These are phyloP conservation scores for Xylariaceae sp. DNA, from an alignment of 2,329 filamentous ascomycete genomes.

Conservation along the genomic window DNA sequence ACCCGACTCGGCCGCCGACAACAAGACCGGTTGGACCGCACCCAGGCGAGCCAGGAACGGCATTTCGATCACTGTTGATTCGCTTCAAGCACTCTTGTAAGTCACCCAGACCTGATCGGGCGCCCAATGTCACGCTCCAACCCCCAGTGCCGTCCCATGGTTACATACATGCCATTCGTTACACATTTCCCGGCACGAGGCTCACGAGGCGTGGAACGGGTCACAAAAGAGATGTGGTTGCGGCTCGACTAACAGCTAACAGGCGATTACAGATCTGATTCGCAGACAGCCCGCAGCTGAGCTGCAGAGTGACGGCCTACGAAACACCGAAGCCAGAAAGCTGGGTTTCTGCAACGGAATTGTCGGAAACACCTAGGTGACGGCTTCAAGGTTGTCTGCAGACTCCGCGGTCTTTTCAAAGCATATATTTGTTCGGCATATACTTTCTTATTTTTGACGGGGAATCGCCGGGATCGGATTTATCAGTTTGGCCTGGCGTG, in stretches of 20 bases:
- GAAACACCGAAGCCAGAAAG: neutral
- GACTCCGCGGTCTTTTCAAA: too few species aligned
- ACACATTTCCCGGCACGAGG: neutral
- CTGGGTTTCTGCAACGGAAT: neutral
- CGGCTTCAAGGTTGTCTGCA: too few species aligned
- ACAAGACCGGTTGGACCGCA: neutral
- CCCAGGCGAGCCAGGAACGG: neutral
- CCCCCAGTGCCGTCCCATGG: neutral
- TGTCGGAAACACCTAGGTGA: too few species aligned
- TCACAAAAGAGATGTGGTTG: neutral
- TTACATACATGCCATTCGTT: neutral
- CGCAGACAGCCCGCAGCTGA: slow-evolving; percentile 9
- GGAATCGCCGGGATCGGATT: too few species aligned
- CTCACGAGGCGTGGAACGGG: neutral
- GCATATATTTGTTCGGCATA: too few species aligned
- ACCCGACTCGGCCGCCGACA: neutral
- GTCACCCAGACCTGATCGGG: neutral
- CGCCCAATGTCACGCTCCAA: neutral
- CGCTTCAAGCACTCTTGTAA: neutral
- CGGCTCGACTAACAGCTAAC: slow-evolving; percentile 8
- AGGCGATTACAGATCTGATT: slow-evolving; percentile 6
- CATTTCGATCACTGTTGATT: neutral
- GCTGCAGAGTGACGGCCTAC: slow-evolving; percentile 11
- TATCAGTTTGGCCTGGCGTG: too few species aligned
- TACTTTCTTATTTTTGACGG: too few species aligned